Percentiles rank a stretch among this genome's conserved stretches.
phyloP scores from a whole-genome alignment of 257 asterid species.

The Paraleonurus japonicus region DNA sequence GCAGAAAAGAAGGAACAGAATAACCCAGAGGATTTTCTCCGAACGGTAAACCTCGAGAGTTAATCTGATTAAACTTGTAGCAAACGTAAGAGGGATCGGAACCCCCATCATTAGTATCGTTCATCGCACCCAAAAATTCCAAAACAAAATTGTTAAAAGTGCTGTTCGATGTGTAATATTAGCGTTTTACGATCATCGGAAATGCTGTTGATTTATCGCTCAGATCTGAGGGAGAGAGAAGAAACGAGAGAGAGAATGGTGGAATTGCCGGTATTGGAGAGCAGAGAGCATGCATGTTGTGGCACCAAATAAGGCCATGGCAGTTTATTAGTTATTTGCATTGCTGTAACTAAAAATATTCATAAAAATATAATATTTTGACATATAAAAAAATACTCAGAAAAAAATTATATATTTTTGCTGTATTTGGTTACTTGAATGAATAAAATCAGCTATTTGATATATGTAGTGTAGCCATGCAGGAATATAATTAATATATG shows the following conservation, averaged over 20 bases:
- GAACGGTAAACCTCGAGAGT: slow-evolving; percentile 41
- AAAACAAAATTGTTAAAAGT: not conserved
- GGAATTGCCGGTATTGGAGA: slow-evolving; percentile 26
- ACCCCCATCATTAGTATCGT: slow-evolving; percentile 20
- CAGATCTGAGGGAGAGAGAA: slow-evolving; percentile 11
- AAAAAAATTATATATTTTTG: too few species aligned
- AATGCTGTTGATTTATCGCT: not conserved
- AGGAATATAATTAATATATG: too few species aligned
- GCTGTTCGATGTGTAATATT: not conserved
- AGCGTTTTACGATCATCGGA: not conserved
- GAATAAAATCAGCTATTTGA: too few species aligned
- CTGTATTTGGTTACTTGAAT: too few species aligned
- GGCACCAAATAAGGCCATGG: slow-evolving; percentile 22
- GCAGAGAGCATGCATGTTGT: slow-evolving; percentile 29
- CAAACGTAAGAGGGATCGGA: slow-evolving; percentile 31
- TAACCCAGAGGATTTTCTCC: slow-evolving; percentile 44
- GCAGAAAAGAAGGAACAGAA: slow-evolving; percentile 47
- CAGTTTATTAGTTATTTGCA: not conserved
- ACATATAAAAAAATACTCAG: not conserved
- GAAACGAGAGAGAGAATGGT: not conserved
- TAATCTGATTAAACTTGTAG: slow-evolving; percentile 37
- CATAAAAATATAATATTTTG: not conserved
- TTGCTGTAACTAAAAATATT: not conserved
- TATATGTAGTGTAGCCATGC: too few species aligned
- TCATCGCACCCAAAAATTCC: slow-evolving; percentile 21